Conservation (phyloP, 768 basidiomycete species). For the Agrocybe praecox region DNA sequence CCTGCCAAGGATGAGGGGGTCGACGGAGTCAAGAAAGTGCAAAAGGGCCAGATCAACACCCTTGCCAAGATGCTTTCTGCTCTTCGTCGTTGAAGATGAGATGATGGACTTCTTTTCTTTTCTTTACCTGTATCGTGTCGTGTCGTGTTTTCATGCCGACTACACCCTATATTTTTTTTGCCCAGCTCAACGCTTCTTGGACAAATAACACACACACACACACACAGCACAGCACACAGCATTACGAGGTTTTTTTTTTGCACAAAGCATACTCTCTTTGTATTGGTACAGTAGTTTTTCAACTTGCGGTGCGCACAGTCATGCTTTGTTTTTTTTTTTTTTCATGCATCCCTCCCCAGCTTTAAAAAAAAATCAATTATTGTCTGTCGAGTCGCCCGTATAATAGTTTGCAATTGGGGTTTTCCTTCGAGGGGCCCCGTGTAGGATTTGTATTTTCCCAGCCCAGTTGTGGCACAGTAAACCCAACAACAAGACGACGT, state of each 20-base stretch:
- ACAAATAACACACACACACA: too few species aligned
- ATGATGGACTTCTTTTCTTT: conserved; percentile 4
- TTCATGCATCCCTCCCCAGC: too few species aligned
- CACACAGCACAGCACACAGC: too few species aligned
- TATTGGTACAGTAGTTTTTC: conserved; percentile 56
- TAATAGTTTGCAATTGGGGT: conserved; percentile 14
- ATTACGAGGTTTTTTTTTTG: conserved; percentile 5
- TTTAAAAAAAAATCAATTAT: conserved; percentile 13
- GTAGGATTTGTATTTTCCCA: conserved; percentile 21
- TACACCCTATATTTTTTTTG: not conserved
- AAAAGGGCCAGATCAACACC: conserved; percentile 88
- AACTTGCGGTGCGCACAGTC: conserved; percentile 30
- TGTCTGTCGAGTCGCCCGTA: conserved; percentile 15
- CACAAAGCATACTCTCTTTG: conserved; percentile 35
- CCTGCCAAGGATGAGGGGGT: conserved; percentile 41
- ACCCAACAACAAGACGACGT: conserved; percentile 20
- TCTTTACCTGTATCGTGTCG: not conserved
- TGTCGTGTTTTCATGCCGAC: not conserved
- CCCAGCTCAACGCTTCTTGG: conserved; percentile 8
- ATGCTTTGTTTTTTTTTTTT: conserved; percentile 19
- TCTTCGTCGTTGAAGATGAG: conserved; percentile 55
- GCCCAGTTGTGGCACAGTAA: conserved; percentile 8
- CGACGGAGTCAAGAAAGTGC: conserved; percentile 69
- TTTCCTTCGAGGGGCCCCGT: conserved; percentile 8
- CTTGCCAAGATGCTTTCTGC: conserved; percentile 92